Percentiles rank a stretch among this genome's conserved stretches.
These are phyloP conservation scores for Lentinula sp. DNA, from an alignment of 768 basidiomycete genomes.

Conservation along the genomic window DNA sequence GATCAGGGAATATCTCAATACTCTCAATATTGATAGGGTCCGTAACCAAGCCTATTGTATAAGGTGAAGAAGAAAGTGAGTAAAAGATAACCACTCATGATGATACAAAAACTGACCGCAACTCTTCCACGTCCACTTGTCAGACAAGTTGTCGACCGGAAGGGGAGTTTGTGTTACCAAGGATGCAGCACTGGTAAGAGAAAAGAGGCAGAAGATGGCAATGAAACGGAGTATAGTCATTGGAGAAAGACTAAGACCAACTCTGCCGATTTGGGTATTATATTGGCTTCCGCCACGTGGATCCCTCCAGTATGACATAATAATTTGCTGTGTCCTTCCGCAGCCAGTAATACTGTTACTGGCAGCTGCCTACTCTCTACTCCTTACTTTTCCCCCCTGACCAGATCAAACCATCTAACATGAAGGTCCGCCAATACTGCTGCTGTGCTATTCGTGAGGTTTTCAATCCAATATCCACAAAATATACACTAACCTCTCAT, in stretches of 20 bases:
- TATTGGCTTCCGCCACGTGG: neutral
- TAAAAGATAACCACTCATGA: neutral
- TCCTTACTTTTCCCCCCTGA: conserved; percentile 10
- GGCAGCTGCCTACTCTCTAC: conserved; percentile 6
- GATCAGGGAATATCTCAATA: conserved; percentile 78
- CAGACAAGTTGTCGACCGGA: conserved; percentile 23
- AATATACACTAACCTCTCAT: neutral
- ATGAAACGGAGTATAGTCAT: conserved; percentile 19
- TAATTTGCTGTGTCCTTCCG: neutral
- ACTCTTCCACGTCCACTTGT: conserved; percentile 60
- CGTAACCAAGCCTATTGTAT: conserved; percentile 30
- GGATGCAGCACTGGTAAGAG: conserved; percentile 12
- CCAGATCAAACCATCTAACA: conserved; percentile 17
- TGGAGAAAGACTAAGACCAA: conserved; percentile 7
- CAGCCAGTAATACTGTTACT: neutral
- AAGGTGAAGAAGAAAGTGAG: conserved; percentile 5
- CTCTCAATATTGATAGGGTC: conserved; percentile 60
- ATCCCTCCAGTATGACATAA: neutral
- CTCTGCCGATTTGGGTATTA: conserved; percentile 12
- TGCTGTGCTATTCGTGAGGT: conserved; percentile 76
- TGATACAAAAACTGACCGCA: conserved; percentile 60
- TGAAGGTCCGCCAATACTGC: conserved; percentile 84
- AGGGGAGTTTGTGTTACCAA: conserved; percentile 19
- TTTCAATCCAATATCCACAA: neutral
- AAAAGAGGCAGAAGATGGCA: conserved; percentile 12